These are phyloP conservation scores for Mucor saturninus DNA, from an alignment of 371 early-diverging fungal genomes.

Conservation along the genomic window DNA sequence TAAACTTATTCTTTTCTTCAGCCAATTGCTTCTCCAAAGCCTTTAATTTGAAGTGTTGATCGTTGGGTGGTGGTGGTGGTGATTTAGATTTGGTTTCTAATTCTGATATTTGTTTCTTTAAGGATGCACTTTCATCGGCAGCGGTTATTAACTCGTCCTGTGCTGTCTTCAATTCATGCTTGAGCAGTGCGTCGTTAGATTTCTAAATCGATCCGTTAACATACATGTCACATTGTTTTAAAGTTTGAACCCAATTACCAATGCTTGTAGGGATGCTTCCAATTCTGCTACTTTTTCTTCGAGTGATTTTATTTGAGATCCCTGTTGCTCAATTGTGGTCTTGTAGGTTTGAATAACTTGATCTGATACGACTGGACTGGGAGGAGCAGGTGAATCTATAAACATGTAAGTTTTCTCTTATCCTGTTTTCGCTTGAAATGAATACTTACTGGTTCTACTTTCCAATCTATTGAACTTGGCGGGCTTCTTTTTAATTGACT, in stretches of 20 bases:
- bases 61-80: conserved; percentile 1
- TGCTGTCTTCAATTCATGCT: conserved; percentile 7
- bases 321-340: conserved; percentile 51
- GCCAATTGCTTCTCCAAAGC: conserved; percentile 44
- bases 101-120: conserved; percentile 15
- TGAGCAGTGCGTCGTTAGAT: conserved; percentile 11
- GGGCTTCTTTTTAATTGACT: conserved; percentile 48
- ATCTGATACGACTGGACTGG: conserved; percentile 28
- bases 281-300: conserved; percentile 37
- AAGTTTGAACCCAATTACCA: conserved; percentile 37
- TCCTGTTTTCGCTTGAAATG: background rate
- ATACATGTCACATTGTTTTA: too few relatives aligned
- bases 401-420: background rate
- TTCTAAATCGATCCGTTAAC: conserved; percentile 1
- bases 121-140: conserved; percentile 7
- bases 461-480: conserved; percentile 31
- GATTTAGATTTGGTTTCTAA: conserved; percentile 8
- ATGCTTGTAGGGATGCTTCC: conserved; percentile 22
- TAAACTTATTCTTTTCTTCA: conserved; percentile 43
- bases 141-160: conserved; percentile 6
- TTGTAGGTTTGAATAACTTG: conserved; percentile 52
- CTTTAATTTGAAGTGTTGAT: conserved; percentile 8
- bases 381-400: conserved; percentile 26
- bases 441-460: conserved; percentile 21
- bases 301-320: conserved; percentile 35